Evolutionary conservation across 108 stramenopile species (phyloP), one percentile per base, ranked within the genome.

Genomic region (Asterionellopsis glacialis): DNA sequence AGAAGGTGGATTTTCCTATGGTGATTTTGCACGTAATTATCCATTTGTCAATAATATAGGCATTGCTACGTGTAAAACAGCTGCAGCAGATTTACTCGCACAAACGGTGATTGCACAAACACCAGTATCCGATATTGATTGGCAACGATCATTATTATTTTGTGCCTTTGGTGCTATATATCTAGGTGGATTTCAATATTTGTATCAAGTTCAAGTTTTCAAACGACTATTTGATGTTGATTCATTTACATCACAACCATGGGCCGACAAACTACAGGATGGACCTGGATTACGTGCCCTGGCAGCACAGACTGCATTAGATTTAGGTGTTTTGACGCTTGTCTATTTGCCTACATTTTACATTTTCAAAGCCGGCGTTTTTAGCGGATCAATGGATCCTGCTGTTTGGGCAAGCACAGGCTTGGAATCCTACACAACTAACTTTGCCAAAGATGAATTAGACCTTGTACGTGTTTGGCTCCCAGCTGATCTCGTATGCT

Each of bases 261-360:
- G 71, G 68, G 54, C 22, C 1, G 75, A 85, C 4, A 85, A 85
- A 48, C 26, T 77, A 33, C 65, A 66, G 41, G 84, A 85, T 55
- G 59, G 38, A 45, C 67, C 67, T 15, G 84, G 84, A 4, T 45
- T 85, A 25, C 43, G 73, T 18, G 70, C 73, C 33, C 62, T 84
- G 27, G 71, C 58, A 15, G 80, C 74, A n/a, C 84, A 85, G 65
- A 85, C 78, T 14, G 75, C 69, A 0, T 52, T 85, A 28, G 83
- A 85, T 70, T 62, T 85, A 45, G 68, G 69, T 1, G 71, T 85
- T 4, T 59, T 85, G 55, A 77, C 78, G 13, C 38, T 72, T 28
- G 63, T 85, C 19, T 82, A 85, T 42, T 38, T 85, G 9, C 84
- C 84, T 9, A 79, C 84, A n/a, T 85, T 85, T 65, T 85, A 85